A percentile compares a stretch with the other conserved stretches of the same genome.
phyloP scores from a whole-genome alignment of 768 basidiomycete genomes.

The Suillus discolor region DNA sequence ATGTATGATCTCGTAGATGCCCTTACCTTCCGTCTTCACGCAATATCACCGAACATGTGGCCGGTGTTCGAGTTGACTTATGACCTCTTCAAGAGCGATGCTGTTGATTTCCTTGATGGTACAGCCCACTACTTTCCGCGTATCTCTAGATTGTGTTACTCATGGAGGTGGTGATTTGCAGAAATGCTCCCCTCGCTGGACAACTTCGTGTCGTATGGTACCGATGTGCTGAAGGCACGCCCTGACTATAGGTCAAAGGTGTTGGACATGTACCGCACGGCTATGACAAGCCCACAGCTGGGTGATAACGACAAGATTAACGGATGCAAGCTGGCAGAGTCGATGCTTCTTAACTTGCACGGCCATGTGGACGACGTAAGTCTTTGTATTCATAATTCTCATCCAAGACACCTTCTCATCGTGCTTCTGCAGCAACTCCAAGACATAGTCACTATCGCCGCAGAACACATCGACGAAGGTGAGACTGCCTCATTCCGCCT shows the following conservation, averaged over 20 bases:
- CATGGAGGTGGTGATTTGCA: constrained; percentile 22
- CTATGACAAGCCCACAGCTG: constrained; percentile 67
- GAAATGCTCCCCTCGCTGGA: constrained; percentile 89
- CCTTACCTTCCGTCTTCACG: constrained; percentile 77
- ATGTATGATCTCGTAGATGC: constrained; percentile 86
- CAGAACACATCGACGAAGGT: constrained; percentile 59
- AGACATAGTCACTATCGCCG: constrained; percentile 62
- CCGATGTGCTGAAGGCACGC: constrained; percentile 70
- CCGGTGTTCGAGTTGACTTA: constrained; percentile 84
- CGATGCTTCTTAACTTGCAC: constrained; percentile 76
- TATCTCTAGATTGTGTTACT: not conserved
- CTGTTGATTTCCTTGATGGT: constrained; percentile 88
- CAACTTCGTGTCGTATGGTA: constrained; percentile 86
- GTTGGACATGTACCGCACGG: constrained; percentile 80
- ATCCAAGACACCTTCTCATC: not conserved
- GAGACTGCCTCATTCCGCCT: constrained; percentile 68
- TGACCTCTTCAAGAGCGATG: constrained; percentile 79
- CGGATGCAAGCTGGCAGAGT: constrained; percentile 85
- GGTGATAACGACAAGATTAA: constrained; percentile 86
- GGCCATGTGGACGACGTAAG: constrained; percentile 79
- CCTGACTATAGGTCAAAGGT: constrained; percentile 79
- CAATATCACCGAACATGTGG: constrained; percentile 85
- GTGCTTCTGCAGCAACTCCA: constrained; percentile 54
- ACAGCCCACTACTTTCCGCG: constrained; percentile 12
- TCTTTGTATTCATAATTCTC: constrained; percentile 11